Evolutionary conservation across 768 basidiomycete species (phyloP), one percentile per base, ranked within the genome.

Genomic region (Russula griseocarnosa): DNA sequence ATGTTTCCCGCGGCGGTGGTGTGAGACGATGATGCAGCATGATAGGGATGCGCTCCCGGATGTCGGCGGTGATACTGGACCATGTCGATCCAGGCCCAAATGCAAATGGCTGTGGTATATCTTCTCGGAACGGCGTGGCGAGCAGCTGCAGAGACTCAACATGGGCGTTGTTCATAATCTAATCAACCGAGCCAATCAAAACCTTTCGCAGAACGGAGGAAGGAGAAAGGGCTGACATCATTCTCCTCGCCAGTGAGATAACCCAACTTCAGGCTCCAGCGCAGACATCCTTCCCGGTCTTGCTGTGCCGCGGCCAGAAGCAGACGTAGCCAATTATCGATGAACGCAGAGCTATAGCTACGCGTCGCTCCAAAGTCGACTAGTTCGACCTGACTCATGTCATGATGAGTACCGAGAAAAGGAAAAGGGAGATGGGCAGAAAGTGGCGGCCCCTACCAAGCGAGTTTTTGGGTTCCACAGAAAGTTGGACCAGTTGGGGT

Each of bases 401-500:
- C 16, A 65, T n/a, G 7, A 64, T 22, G 9, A 46, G 38, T 5
- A 26, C 22, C n/a, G 7, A 61, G 55, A 46, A 24, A n/a, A 14
- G 28, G 47, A 44, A 14, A 28, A 22, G 46, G 34, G 24, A n/a
- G 14, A 55, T 32, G 6, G 6, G 20, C n/a, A 46, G 34, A 18
- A 18, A 13, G n/a, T 16, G 22, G 6, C 3, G 4, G 30, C 30
- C 6, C 67, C 72, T 22, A 87, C 90, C 80, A 86, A 83, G 49
- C 82, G 79, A 1, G 85, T 85, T 3, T 76, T 63, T 0, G 79
- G 69, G 73, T 94, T 89, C 86, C 91, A 98, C 26, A 99, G 78
- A 77, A 99, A 98, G 74, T 98, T 98, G 10, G 92, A 90, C 91
- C 92, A 98, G 70, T 99, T 98, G 3, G 97, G 97, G 72, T 99